Conservation (phyloP, 352 stramenopile genomes). For the Phytophthora fragariae region DNA sequence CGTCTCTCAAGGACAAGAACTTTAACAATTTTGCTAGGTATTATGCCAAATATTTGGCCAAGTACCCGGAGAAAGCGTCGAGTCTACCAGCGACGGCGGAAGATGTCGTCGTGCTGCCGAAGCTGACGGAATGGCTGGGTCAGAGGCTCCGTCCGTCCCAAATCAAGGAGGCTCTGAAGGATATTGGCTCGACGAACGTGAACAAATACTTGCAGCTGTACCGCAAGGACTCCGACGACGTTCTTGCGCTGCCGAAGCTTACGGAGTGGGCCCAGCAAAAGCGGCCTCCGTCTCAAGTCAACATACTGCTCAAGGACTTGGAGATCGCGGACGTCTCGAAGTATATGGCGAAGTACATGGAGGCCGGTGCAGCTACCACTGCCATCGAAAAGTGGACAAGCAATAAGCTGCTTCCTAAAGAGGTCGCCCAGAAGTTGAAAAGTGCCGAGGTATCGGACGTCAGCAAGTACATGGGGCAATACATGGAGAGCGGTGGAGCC, state of each 20-base stretch:
- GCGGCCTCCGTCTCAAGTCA: conserved; percentile 5
- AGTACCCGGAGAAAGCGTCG: conserved; percentile 6
- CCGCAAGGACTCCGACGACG: conserved; percentile 16
- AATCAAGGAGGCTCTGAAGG: conserved; percentile 10
- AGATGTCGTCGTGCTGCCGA: conserved; percentile 19
- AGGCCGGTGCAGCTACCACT: conserved; percentile 7
- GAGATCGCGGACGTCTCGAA: conserved; percentile 8
- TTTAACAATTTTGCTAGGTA: conserved; percentile 31
- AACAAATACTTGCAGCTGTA: conserved; percentile 18
- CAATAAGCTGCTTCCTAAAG: background rate
- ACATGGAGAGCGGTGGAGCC: background rate
- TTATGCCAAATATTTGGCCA: conserved; percentile 17
- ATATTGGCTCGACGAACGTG: conserved; percentile 8
- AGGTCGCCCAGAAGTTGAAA: conserved; percentile 8
- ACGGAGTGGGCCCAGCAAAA: conserved; percentile 10
- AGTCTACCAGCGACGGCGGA: conserved; percentile 14
- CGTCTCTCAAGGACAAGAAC: conserved; percentile 19
- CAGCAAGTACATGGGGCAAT: background rate
- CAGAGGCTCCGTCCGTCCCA: conserved; percentile 5
- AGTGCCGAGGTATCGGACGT: conserved; percentile 10
- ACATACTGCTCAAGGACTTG: conserved; percentile 19
- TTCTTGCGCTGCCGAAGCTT: conserved; percentile 9
- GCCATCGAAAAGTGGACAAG: conserved; percentile 8
- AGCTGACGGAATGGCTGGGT: conserved; percentile 12
- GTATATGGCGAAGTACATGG: conserved; percentile 18